phyloP scores from a whole-genome alignment of 169 alveolate genomes.

The Eimeria mitis region DNA sequence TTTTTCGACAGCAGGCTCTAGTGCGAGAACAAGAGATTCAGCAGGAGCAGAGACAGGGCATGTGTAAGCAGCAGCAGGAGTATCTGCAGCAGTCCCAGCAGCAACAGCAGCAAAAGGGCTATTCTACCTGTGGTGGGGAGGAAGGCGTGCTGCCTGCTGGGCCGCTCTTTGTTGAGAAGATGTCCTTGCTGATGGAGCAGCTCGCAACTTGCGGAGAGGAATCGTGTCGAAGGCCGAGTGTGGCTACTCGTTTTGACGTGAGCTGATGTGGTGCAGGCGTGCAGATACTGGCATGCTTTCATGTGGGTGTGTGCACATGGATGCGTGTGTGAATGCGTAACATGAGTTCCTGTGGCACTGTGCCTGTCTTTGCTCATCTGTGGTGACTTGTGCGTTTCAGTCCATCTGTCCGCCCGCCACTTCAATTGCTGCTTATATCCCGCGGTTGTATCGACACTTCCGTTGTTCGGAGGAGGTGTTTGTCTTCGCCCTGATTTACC shows the following conservation, averaged over 20 bases:
- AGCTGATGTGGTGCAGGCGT: not conserved
- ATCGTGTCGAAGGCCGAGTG: slow-evolving; percentile 58
- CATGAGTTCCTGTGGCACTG: not conserved
- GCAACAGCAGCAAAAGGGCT: slow-evolving; percentile 43
- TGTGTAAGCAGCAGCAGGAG: slow-evolving; percentile 63
- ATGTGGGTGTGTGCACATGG: not conserved
- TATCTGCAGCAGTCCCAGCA: slow-evolving; percentile 37
- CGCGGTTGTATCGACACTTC: slow-evolving; percentile 70
- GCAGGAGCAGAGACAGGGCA: slow-evolving; percentile 39
- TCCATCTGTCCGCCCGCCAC: slow-evolving; percentile 67
- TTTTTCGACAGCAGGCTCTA: not conserved
- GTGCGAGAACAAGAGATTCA: slow-evolving; percentile 17
- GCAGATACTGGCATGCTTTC: too few relatives aligned
- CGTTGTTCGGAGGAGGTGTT: slow-evolving; percentile 73
- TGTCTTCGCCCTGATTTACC: slow-evolving; percentile 63
- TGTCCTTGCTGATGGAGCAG: slow-evolving; percentile 61
- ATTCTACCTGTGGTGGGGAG: slow-evolving; percentile 68
- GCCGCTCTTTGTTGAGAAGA: slow-evolving; percentile 70
- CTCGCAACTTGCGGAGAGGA: slow-evolving; percentile 66
- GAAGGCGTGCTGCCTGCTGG: slow-evolving; percentile 71
- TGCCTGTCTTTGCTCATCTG: not conserved
- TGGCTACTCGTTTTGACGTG: slow-evolving; percentile 67
- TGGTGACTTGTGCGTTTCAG: slow-evolving; percentile 19
- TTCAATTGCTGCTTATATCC: slow-evolving; percentile 64
- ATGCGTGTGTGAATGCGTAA: too few relatives aligned